A percentile compares a stretch with the other conserved stretches of the same genome.
Evolutionary conservation across 768 basidiomycete genomes (phyloP).

Genomic region (Amanita subjunquillea): DNA sequence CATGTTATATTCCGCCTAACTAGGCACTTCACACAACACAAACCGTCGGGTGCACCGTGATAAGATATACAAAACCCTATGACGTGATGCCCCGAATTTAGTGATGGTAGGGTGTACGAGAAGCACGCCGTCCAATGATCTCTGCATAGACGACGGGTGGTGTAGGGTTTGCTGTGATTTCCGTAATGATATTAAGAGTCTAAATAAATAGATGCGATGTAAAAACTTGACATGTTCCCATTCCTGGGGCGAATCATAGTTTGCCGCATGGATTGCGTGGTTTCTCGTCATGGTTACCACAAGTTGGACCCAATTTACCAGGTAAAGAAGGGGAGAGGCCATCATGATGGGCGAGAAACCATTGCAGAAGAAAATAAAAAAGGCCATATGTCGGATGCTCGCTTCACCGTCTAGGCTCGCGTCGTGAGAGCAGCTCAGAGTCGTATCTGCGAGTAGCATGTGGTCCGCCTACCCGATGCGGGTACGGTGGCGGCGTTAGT

Average conservation of each 20-base stretch:
- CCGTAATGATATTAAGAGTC: background rate
- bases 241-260: background rate
- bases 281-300: background rate
- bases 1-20: background rate
- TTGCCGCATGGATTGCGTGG: background rate
- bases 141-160: no score
- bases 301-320: background rate
- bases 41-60: background rate
- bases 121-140: background rate
- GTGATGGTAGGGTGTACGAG: background rate
- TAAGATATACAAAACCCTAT: background rate
- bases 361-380: background rate
- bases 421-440: background rate
- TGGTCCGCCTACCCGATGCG: background rate
- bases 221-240: background rate
- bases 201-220: background rate
- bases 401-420: background rate
- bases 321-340: background rate
- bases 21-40: no score
- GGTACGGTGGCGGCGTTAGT: background rate
- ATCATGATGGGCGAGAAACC: background rate
- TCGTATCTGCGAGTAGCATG: conserved; percentile 2
- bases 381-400: background rate
- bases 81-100: background rate
- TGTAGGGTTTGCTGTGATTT: no score